Base-by-base conservation (phyloP, 257 asterid genomes). In the Lithospermum erythrorhizon region DNA sequence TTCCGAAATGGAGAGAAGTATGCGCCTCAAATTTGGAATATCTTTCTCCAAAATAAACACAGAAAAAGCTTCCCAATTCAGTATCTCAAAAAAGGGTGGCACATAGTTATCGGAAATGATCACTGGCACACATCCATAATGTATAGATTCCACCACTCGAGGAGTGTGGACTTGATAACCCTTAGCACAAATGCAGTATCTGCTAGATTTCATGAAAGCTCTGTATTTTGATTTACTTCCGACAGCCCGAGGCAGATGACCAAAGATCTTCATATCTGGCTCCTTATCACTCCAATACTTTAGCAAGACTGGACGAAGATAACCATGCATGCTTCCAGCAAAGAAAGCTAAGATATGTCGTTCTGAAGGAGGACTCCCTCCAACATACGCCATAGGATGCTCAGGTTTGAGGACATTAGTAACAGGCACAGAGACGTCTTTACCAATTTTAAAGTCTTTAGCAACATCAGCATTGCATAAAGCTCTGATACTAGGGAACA, bases 111-210 rank as follows among this genome's bases (percentile, higher is more conserved):
- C 93, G 5, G 88, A 79, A 69, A 84, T 77, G 53, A 84, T 79
- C 35, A 81, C 86, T 0, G 90, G 90, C 16, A 83, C 78, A 53
- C 90, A 81, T 47, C 70, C 90, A 30, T 67, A 81, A 65, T 81
- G 68, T 49, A 83, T 76, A 22, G 87, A 78, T 70, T 83, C 90
- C 61, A 83, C 75, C 7, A 83, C 85, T 58, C 87, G 59, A 1
- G 86, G 93, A 0, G 83, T 84, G 76, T 81, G 82, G 25, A 79
- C 93, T 72, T 84, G 81, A 55, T 79, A 79, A 1, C 93, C 93
- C 67, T 65, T 81, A 0, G 86, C 86, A 61, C 88, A 84, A 5
- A 84, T 82, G 76, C 93, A 84, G 55, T 77, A 84, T 60, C 68
- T 79, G 65, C 88, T 84, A 70, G 81, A 72, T 69, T 78, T 84